Evolutionary conservation across 371 early-diverging fungal genomes (phyloP).

Genomic region (Choanephora cucurbitarum): DNA sequence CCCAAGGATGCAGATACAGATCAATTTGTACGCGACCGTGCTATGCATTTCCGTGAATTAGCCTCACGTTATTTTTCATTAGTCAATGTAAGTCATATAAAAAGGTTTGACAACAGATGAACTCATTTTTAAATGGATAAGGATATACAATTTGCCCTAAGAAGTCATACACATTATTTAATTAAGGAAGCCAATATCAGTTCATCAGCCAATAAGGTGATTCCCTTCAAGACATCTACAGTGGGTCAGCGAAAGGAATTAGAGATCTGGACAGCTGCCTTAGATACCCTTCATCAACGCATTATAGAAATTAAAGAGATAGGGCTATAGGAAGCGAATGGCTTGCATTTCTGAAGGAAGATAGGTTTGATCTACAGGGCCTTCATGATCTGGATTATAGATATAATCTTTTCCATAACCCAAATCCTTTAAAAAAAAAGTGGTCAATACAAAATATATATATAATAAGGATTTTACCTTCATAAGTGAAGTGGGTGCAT

Average conservation of each 20-base stretch:
- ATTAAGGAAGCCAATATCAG: constrained; percentile 39
- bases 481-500: constrained; percentile 81
- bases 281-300: constrained; percentile 35
- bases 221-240: constrained; percentile 46
- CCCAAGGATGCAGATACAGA: constrained; percentile 30
- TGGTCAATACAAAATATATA: background rate
- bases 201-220: constrained; percentile 39
- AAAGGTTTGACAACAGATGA: no score
- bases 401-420: constrained; percentile 81
- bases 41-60: constrained; percentile 30
- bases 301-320: constrained; percentile 36
- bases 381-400: constrained; percentile 79
- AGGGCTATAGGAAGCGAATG: constrained; percentile 51
- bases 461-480: constrained; percentile 36
- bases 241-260: constrained; percentile 42
- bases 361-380: constrained; percentile 78
- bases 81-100: constrained; percentile 40
- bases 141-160: constrained; percentile 47
- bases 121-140: constrained; percentile 9
- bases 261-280: constrained; percentile 46
- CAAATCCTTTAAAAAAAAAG: constrained; percentile 53
- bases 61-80: constrained; percentile 44
- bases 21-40: constrained; percentile 28
- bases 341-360: constrained; percentile 66
- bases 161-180: constrained; percentile 42